Conservation (phyloP, 352 stramenopile species). For the Hyaloperonospora arabidopsidis region DNA sequence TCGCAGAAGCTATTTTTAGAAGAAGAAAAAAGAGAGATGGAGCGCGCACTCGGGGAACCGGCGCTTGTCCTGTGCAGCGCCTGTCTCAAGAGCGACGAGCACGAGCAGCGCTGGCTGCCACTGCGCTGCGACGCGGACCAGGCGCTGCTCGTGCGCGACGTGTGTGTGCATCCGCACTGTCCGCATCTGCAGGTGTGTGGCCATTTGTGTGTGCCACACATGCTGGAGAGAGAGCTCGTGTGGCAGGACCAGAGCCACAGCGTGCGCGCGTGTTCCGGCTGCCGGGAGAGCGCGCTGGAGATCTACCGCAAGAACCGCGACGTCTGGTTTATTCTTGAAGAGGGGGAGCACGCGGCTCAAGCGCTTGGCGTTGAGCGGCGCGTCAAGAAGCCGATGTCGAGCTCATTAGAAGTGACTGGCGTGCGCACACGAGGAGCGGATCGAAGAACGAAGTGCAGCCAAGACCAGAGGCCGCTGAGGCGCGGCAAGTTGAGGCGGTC, state of each 20-base stretch:
- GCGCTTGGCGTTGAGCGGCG: constrained; percentile 32
- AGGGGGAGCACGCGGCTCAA: constrained; percentile 13
- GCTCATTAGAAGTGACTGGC: neutral
- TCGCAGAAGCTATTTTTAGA: no score
- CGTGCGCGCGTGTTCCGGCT: constrained; percentile 47
- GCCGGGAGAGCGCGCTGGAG: constrained; percentile 36
- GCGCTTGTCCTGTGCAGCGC: constrained; percentile 51
- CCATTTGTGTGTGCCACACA: constrained; percentile 44
- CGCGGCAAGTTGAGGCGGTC: constrained; percentile 25
- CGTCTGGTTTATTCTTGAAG: constrained; percentile 53
- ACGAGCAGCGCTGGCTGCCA: constrained; percentile 25
- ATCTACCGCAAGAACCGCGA: constrained; percentile 38
- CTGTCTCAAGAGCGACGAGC: constrained; percentile 33
- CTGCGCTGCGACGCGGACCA: constrained; percentile 26
- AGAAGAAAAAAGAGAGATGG: constrained; percentile 20
- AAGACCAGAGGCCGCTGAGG: constrained; percentile 1
- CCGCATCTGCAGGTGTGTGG: constrained; percentile 44
- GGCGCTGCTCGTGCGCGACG: constrained; percentile 46
- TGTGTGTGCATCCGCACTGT: constrained; percentile 46
- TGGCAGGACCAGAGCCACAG: constrained; percentile 34
- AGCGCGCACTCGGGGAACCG: constrained; percentile 36
- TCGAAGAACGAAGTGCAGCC: no score
- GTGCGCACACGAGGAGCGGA: neutral
- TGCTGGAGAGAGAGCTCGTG: constrained; percentile 39
- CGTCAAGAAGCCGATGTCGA: constrained; percentile 11